Base-by-base conservation (phyloP, 768 basidiomycete genomes). In the Termitomyces bulborhizus region DNA sequence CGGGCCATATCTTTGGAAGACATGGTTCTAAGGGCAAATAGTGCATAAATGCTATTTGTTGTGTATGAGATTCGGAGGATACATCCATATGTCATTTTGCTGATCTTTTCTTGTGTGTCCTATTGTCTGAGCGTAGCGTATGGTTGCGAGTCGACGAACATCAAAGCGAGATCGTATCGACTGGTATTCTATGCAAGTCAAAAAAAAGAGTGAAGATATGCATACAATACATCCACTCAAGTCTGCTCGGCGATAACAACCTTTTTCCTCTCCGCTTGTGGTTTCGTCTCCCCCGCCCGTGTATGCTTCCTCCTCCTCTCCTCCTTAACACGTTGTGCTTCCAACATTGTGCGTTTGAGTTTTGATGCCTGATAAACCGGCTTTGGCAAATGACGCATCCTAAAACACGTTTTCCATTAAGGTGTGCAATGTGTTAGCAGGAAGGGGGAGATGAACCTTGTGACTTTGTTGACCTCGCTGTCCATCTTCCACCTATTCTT, bases 331-430 rank as follows among this genome's bases (percentile, higher is more conserved):
- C 87, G 82, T 42, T 77, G 76, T 3, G 93, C 86, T 31, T 94
- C 94, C 66, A 96, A 68, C 95, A 98, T 98, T 42, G 93, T 92
- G 55, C 84, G 78, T 71, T 97, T 95, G 74, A 97, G 86, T 65
- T 87, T 84, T 40, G 82, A 74, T 1, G 94, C 90, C 64, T 90
- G 88, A 70, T 96, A 82, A 34, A 98, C 89, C n/a, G 92, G 81
- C 65, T 90, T 91, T 12, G 95, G 96, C 21, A 98, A 70, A 72
- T 94, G 90, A 24, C 94, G 82, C 49, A 80, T 81, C 62, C 89
- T 91, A 46, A 15, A 43, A 18, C 16, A 57, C 34, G 46, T 55
- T 56, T 48, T 39, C 46, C 9, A 57, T 31, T 29, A 49, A 12
- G 47, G 40, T 43, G 40, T 40, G 26, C 29, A 47, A 36, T 56